Evolutionary conservation across 2,329 filamentous ascomycete genomes (phyloP).

Genomic region (Onygenales sp.): DNA sequence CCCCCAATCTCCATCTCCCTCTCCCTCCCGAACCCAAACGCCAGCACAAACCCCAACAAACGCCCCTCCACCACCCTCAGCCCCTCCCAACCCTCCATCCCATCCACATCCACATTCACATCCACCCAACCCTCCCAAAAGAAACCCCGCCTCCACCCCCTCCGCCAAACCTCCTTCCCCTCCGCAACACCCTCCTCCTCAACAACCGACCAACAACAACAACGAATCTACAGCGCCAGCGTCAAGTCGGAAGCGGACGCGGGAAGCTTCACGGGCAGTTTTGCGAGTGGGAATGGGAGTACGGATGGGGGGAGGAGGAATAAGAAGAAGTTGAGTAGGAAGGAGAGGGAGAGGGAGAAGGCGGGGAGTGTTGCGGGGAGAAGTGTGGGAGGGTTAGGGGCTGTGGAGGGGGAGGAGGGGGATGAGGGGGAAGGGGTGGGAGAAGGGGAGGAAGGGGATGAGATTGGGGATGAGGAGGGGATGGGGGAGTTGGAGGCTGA

Average conservation of each 20-base stretch:
- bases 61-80: conserved; percentile 7
- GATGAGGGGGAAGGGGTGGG: conserved; percentile 38
- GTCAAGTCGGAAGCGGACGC: conserved; percentile 20
- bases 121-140: conserved; percentile 17
- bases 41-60: conserved; percentile 10
- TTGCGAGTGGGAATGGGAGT: conserved; percentile 31
- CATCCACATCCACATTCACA: conserved; percentile 4
- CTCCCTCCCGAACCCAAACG: conserved; percentile 10
- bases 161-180: conserved; percentile 39
- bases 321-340: conserved; percentile 20
- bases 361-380: conserved; percentile 18
- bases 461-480: conserved; percentile 31
- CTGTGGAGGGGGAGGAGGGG: conserved; percentile 15
- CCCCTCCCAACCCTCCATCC: too few relatives aligned
- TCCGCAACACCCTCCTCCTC: conserved; percentile 20
- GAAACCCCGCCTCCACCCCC: conserved; percentile 32
- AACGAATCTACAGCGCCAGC: conserved; percentile 18
- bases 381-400: conserved; percentile 21
- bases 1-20: not conserved
- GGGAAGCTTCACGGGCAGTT: conserved; percentile 33
- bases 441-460: conserved; percentile 24
- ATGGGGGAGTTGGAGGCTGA: conserved; percentile 28
- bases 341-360: conserved; percentile 27
- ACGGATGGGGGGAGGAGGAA: conserved; percentile 27
- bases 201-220: too few relatives aligned